A percentile compares a stretch with the other conserved stretches of the same genome.
These are phyloP conservation scores for Penicillium concentricum DNA, from an alignment of 2,329 filamentous ascomycete genomes.

Conservation along the genomic window DNA sequence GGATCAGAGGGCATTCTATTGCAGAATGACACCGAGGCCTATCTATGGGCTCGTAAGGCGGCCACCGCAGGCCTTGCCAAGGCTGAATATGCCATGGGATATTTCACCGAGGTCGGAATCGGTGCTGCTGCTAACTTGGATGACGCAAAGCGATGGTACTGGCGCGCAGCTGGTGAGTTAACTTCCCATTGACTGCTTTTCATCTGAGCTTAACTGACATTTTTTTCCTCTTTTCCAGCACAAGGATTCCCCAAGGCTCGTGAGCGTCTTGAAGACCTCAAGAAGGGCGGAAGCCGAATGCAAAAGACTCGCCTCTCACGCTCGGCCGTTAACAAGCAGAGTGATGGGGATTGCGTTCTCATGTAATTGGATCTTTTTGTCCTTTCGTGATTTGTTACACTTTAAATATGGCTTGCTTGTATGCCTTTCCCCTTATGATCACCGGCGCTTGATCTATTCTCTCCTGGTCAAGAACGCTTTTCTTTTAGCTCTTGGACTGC, in stretches of 20 bases:
- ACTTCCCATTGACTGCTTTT: background rate
- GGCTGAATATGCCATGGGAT: constrained; percentile 97
- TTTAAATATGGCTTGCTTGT: background rate
- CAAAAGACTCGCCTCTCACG: constrained; percentile 77
- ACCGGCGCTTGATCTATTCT: constrained; percentile 14
- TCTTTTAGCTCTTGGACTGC: constrained; percentile 9
- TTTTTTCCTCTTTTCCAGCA: constrained; percentile 52
- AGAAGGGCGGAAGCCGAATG: constrained; percentile 69
- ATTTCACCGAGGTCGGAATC: constrained; percentile 94
- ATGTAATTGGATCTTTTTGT: constrained; percentile 33
- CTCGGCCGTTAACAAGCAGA: constrained; percentile 78
- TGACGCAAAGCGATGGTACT: constrained; percentile 98
- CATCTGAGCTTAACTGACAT: constrained; percentile 5
- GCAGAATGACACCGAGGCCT: constrained; percentile 93
- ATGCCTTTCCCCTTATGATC: constrained; percentile 16
- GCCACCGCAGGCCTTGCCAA: constrained; percentile 84
- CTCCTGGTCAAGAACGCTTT: background rate
- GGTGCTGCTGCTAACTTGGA: constrained; percentile 82
- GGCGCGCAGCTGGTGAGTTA: constrained; percentile 86
- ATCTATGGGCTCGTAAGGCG: constrained; percentile 94
- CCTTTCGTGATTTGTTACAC: background rate
- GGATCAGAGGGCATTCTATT: constrained; percentile 82
- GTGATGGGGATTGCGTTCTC: constrained; percentile 76
- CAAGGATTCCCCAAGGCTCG: constrained; percentile 94
- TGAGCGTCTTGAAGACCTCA: constrained; percentile 88